Evolutionary conservation across 2,329 filamentous ascomycete species (phyloP), one percentile per base, ranked within the genome.

Genomic region (Colletotrichum lentis): DNA sequence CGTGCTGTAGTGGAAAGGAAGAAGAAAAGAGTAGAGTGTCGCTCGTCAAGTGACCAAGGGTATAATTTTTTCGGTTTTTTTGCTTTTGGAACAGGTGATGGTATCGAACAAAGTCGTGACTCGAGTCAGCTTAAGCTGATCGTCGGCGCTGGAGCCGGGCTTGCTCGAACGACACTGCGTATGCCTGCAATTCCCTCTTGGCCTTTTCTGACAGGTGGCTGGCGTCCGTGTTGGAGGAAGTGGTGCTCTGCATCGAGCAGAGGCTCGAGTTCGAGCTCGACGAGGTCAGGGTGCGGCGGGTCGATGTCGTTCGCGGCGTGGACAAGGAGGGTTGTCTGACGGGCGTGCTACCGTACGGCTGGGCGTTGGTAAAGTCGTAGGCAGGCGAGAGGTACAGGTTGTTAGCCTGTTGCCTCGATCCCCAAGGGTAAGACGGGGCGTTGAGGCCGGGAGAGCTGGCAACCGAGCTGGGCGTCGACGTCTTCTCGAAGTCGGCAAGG

Each of bases 161-260:
- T 72, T 94, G 91, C 79, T 97, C 94, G 77, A 97, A 97, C 2
- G 91, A 93, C 76, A 91, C 92, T 72, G 92, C 92, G 79, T 97
- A 97, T 72, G 91, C 90, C 76, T 90, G 89, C 43, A 97, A 86
- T 77, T 97, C 93, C 78, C 88, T 89, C 74, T 88, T 89, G 35
- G 92, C 90, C 78, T 91, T 91, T 71, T 92, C 89, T 3, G 93
- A 94, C 71, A 97, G 83, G 55, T 86, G 83, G 50, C 77, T 78
- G 24, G 80, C 77, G 65, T 88, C 87, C 73, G 84, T 83, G 58
- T 78, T 78, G 62, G 82, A 80, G 65, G 86, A 87, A 31, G 85
- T 79, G 60, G 82, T 84, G 78, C 90, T 92, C 72, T 88, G 86
- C 75, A 94, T 87, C 35, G 93, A 97, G 76, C 90, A 92, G 62